Base-by-base conservation (phyloP, 2,329 filamentous ascomycete genomes). In the Claviceps digitariae region DNA sequence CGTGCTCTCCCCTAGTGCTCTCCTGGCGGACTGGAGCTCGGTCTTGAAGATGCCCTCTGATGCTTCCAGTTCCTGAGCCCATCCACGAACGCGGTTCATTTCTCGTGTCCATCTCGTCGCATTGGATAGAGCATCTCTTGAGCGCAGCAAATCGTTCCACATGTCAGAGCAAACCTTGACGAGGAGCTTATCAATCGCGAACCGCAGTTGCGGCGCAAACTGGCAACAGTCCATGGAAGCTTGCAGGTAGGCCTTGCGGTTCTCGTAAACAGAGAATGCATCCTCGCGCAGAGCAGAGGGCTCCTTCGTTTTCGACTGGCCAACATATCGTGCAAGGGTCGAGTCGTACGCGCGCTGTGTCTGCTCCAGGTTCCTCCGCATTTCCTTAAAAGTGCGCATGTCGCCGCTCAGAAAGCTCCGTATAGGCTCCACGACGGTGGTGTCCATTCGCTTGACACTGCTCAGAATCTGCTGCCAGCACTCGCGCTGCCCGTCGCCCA, bases 221-320 rank as follows among this genome's bases (percentile, higher is more conserved):
- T 93, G 82, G 62, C 88, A 95, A 66, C 90, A 97, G 67, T 98
- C 93, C 80, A 98, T 83, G 15, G 88, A 90, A 1, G 90, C 86
- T 65, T 90, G 91, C 45, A 97, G 75, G 66, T 98, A 98, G 34
- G 83, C 81, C 64, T 93, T 94, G 55, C 91, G 82, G 25, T 88
- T 87, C 72, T 97, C 93, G 65, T 95, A 93, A 40, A 97, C 81
- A 65, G 93, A 84, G 63, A 98, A 98, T 0, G 93, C 93, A 69
- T 98, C 93, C 67, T 98, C 93, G 56, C 93, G 80, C 53, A 98
- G 74, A 1, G 90, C 81, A 0, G 90, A 96, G 0, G 91, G 81
- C 68, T 98, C 93, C 69, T 97, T 98, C 6, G 88, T 84, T 73
- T 96, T 97, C 59, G 84, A 86, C 68, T 96, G 90, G 3, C 79